Evolutionary conservation across 768 basidiomycete species (phyloP).

Genomic region (Lentinula aciculospora): DNA sequence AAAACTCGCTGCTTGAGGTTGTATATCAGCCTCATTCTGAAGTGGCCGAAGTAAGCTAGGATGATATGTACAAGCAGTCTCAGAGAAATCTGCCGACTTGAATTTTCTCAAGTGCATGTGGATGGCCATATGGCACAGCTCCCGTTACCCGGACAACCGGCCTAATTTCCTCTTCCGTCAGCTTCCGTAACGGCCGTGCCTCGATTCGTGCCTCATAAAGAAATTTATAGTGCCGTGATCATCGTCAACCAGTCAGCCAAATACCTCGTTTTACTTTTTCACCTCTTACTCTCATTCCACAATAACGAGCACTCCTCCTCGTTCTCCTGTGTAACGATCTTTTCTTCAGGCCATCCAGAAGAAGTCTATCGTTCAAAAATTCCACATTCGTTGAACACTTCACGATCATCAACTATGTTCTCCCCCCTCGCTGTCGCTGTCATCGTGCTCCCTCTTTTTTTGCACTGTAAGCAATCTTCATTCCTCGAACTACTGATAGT

Average conservation of each 20-base stretch:
- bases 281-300: background rate
- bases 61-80: too few relatives aligned
- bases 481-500: background rate
- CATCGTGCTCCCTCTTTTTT: slow-evolving; percentile 41
- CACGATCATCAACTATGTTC: background rate
- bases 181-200: background rate
- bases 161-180: background rate
- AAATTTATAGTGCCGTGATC: background rate
- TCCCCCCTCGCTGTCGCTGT: slow-evolving; percentile 26
- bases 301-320: background rate
- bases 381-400: background rate
- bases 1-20: too few relatives aligned
- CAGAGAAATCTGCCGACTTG: too few relatives aligned
- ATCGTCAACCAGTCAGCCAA: background rate
- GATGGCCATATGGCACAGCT: background rate
- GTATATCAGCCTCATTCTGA: too few relatives aligned
- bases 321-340: background rate
- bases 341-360: background rate
- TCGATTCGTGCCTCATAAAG: background rate
- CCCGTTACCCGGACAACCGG: background rate
- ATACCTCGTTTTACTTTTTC: background rate
- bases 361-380: background rate
- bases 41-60: too few relatives aligned
- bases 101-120: too few relatives aligned
- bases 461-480: slow-evolving; percentile 26